A percentile compares a stretch with the other conserved stretches of the same genome.
Conservation (phyloP, 2,329 filamentous ascomycete species). For the Plectosphaerella plurivora region DNA sequence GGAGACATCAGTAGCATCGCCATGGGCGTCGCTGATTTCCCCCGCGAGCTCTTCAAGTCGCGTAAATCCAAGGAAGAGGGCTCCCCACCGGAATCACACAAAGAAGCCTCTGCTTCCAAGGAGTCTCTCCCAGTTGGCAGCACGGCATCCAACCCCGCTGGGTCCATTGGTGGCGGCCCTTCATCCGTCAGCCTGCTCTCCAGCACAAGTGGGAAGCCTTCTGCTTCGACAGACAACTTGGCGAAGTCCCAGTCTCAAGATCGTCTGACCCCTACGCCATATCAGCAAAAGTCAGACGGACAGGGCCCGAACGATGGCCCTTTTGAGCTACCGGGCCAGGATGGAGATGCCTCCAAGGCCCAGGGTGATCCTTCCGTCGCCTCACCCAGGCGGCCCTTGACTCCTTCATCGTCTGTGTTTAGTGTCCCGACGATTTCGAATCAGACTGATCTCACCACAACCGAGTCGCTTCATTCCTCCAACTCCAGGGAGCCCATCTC, state of each 20-base stretch:
- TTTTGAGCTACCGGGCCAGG: too few species aligned
- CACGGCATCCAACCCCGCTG: not conserved
- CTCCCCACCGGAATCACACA: not conserved
- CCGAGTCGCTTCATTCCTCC: not conserved
- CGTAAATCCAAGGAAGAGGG: slow-evolving; percentile 13
- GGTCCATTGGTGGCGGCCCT: too few species aligned
- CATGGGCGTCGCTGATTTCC: slow-evolving; percentile 76
- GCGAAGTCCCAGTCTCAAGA: too few species aligned
- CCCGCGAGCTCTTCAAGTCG: slow-evolving; percentile 47
- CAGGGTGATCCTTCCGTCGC: too few species aligned
- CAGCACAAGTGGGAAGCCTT: too few species aligned
- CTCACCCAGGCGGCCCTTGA: not conserved
- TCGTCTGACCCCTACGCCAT: too few species aligned
- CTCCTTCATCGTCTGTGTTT: not conserved
- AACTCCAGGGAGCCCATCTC: not conserved
- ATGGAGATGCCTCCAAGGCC: too few species aligned
- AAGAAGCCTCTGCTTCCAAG: not conserved
- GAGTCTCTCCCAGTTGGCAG: not conserved
- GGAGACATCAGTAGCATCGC: slow-evolving; percentile 77
- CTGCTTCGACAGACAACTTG: too few species aligned
- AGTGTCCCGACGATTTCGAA: not conserved
- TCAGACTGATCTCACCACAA: not conserved
- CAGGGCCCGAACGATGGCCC: too few species aligned
- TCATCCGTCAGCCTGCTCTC: too few species aligned
- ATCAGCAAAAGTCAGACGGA: too few species aligned